These are phyloP conservation scores for Periconia sp. DNA, from an alignment of 2,329 filamentous ascomycete genomes.

Conservation along the genomic window DNA sequence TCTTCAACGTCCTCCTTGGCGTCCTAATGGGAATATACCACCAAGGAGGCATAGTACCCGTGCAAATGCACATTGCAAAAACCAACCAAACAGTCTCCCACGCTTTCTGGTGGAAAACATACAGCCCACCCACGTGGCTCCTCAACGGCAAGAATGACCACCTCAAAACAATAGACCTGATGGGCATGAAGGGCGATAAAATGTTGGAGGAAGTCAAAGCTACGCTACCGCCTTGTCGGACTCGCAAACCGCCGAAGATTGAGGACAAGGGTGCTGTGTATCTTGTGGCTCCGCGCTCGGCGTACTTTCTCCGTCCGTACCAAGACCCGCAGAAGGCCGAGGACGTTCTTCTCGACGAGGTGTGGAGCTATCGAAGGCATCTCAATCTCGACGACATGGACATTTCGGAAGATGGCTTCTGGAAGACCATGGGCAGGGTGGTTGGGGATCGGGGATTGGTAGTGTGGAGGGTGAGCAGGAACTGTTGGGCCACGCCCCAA, in stretches of 20 bases:
- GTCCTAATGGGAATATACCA: conserved; percentile 81
- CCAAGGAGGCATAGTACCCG: conserved; percentile 78
- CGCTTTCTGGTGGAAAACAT: conserved; percentile 86
- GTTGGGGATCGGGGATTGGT: conserved; percentile 57
- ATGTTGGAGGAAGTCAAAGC: conserved; percentile 65
- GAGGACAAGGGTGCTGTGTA: conserved; percentile 60
- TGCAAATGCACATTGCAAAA: conserved; percentile 75
- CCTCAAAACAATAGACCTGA: conserved; percentile 73
- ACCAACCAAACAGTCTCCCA: conserved; percentile 69
- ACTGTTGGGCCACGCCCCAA: conserved; percentile 37
- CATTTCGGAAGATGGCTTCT: conserved; percentile 77
- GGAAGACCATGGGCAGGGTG: conserved; percentile 72
- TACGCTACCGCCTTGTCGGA: conserved; percentile 58
- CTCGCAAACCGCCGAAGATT: conserved; percentile 28
- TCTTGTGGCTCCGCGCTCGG: conserved; percentile 75
- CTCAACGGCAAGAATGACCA: conserved; percentile 77
- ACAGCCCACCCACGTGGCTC: conserved; percentile 81
- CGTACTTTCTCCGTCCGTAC: conserved; percentile 70
- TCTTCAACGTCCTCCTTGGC: conserved; percentile 72
- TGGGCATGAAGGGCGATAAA: conserved; percentile 69
- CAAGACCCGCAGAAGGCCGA: conserved; percentile 16
- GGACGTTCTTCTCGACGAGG: conserved; percentile 69
- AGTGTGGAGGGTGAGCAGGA: conserved; percentile 50
- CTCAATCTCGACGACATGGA: conserved; percentile 82
- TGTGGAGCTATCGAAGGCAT: conserved; percentile 72